Evolutionary conservation across 495 filamentous ascomycete species (phyloP).

Genomic region (Opeltia flavorubescens): DNA sequence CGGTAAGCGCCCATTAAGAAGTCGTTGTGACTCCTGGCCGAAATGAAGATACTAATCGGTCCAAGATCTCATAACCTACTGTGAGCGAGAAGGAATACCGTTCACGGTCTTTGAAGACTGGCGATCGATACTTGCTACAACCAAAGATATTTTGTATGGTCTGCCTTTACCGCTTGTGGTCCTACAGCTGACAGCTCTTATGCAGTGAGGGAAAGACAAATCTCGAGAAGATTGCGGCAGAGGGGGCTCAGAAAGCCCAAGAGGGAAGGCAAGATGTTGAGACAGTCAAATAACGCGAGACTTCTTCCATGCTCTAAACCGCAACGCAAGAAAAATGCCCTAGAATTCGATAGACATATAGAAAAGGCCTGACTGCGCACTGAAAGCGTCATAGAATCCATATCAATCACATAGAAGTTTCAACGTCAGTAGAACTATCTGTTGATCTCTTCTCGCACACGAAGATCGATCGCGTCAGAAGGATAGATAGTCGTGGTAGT

Average conservation of each 20-base stretch:
- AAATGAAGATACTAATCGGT: background rate
- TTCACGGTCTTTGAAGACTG: conserved; percentile 76
- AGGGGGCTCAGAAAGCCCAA: conserved; percentile 11
- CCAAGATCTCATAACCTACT: conserved; percentile 68
- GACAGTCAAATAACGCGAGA: conserved; percentile 3
- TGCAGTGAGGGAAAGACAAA: conserved; percentile 13
- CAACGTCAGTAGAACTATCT: too few species aligned
- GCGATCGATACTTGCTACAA: conserved; percentile 54
- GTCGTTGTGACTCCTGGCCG: too few species aligned
- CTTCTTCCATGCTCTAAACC: too few species aligned
- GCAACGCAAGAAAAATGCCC: background rate
- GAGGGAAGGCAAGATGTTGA: conserved; percentile 1
- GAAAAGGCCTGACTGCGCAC: too few species aligned
- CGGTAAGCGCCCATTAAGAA: conserved; percentile 36
- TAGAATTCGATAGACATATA: background rate
- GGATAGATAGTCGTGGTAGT: too few species aligned
- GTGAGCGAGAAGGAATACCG: conserved; percentile 59
- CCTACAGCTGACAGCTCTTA: background rate
- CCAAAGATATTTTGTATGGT: conserved; percentile 47
- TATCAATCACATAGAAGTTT: too few species aligned
- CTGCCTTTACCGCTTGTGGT: background rate
- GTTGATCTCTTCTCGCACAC: too few species aligned
- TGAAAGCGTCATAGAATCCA: too few species aligned
- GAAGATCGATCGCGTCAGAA: too few species aligned
- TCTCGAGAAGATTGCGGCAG: conserved; percentile 9